Evolutionary conservation across 2,329 filamentous ascomycete genomes (phyloP).

Genomic region (Fusarium goolgardi): DNA sequence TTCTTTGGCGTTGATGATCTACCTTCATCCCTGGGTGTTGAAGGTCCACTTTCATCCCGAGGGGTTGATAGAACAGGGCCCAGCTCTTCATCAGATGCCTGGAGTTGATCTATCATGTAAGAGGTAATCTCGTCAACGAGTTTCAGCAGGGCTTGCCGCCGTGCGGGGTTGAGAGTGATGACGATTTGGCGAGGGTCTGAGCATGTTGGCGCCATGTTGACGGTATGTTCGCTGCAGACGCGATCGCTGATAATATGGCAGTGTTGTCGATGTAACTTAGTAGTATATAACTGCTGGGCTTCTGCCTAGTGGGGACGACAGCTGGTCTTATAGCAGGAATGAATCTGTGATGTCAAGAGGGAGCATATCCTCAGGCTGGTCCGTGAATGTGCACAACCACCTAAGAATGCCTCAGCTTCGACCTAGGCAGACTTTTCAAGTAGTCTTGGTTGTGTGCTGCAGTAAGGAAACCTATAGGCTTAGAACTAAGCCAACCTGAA

Average conservation of each 20-base stretch:
- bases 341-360: conserved; percentile 10
- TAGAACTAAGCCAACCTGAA: conserved; percentile 3
- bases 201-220: conserved; percentile 64
- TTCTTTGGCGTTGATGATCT: conserved; percentile 19
- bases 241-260: not conserved
- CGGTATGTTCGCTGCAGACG: not conserved
- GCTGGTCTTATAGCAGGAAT: conserved; percentile 13
- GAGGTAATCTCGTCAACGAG: conserved; percentile 64
- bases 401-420: conserved; percentile 5
- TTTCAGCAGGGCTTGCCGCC: conserved; percentile 62
- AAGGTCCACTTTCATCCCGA: conserved; percentile 22
- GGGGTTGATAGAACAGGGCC: conserved; percentile 46
- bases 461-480: conserved; percentile 12
- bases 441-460: conserved; percentile 10
- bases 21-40: conserved; percentile 21
- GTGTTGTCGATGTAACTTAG: not conserved
- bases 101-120: conserved; percentile 65
- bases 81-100: conserved; percentile 52
- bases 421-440: conserved; percentile 5
- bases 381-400: conserved; percentile 15
- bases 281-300: not conserved
- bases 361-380: conserved; percentile 12
- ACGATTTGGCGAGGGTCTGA: conserved; percentile 66
- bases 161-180: conserved; percentile 64
- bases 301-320: conserved; percentile 1